Conservation (phyloP, 768 basidiomycete genomes). For the Serendipita sp. region DNA sequence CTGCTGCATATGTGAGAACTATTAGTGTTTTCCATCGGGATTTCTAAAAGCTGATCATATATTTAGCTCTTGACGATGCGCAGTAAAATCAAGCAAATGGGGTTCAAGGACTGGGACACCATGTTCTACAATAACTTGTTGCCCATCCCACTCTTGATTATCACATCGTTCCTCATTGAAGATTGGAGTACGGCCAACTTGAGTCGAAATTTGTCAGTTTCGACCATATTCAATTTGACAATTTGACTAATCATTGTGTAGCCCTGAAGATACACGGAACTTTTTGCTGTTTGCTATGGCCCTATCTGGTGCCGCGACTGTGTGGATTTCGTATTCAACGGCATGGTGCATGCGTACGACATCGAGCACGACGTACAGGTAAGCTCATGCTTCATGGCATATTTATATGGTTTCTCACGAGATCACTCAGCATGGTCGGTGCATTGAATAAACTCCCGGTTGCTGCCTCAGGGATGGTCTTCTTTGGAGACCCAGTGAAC, state of each 20-base stretch:
- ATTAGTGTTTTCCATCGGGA: not conserved
- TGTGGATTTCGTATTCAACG: conserved; percentile 94
- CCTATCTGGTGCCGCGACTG: conserved; percentile 94
- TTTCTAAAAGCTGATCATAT: not conserved
- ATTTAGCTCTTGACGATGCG: conserved; percentile 83
- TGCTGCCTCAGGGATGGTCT: conserved; percentile 95
- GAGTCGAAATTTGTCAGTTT: conserved; percentile 71
- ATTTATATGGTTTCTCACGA: conserved; percentile 4
- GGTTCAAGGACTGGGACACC: conserved; percentile 95
- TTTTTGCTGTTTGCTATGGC: conserved; percentile 75
- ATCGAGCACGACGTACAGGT: conserved; percentile 97
- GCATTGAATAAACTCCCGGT: conserved; percentile 96
- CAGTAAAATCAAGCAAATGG: conserved; percentile 85
- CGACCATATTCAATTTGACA: not conserved
- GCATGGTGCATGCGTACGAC: conserved; percentile 97
- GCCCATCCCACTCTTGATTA: conserved; percentile 74
- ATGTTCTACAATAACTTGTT: conserved; percentile 98
- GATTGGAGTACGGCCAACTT: conserved; percentile 78
- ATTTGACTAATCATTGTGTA: conserved; percentile 18
- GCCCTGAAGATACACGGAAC: conserved; percentile 65
- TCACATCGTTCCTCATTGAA: conserved; percentile 73
- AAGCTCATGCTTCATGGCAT: conserved; percentile 11
- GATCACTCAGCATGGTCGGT: conserved; percentile 67
- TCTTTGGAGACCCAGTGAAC: conserved; percentile 85
- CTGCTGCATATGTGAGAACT: conserved; percentile 69